A percentile compares a stretch with the other conserved stretches of the same genome.
These are phyloP conservation scores for Astragalus glycyphyllos DNA, from an alignment of 306 rosid species.

Conservation along the genomic window DNA sequence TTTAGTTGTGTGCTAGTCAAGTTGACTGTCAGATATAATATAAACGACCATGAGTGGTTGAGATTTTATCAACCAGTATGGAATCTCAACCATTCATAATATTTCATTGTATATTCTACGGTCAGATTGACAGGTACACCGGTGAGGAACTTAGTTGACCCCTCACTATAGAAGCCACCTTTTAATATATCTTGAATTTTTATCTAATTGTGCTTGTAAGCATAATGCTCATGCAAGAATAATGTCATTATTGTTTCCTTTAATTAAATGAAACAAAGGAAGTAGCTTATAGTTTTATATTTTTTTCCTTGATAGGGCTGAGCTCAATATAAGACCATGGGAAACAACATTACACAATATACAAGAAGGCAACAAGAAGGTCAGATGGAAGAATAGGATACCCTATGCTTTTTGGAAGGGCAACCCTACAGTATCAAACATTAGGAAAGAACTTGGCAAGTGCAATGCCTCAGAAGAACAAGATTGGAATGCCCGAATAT, in stretches of 20 bases:
- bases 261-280: background rate
- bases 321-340: constrained; percentile 58
- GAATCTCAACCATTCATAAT: too few relatives aligned
- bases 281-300: background rate
- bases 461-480: constrained; percentile 48
- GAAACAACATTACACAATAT: constrained; percentile 34
- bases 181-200: background rate
- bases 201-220: background rate
- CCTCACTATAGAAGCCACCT: too few relatives aligned
- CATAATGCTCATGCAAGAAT: background rate
- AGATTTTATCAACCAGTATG: too few relatives aligned
- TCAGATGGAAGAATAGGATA: constrained; percentile 53
- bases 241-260: background rate
- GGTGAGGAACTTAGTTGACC: too few relatives aligned
- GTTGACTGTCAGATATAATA: too few relatives aligned
- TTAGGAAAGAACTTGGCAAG: constrained; percentile 37
- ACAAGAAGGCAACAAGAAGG: constrained; percentile 44
- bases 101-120: too few relatives aligned
- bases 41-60: too few relatives aligned
- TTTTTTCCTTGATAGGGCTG: constrained; percentile 44
- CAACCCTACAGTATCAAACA: constrained; percentile 32
- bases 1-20: too few relatives aligned
- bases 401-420: constrained; percentile 70
- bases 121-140: too few relatives aligned
- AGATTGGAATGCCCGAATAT: constrained; percentile 55